phyloP scores from a whole-genome alignment of 1,284 basidiomycete genomes.

The Malassezia brasiliensis region DNA sequence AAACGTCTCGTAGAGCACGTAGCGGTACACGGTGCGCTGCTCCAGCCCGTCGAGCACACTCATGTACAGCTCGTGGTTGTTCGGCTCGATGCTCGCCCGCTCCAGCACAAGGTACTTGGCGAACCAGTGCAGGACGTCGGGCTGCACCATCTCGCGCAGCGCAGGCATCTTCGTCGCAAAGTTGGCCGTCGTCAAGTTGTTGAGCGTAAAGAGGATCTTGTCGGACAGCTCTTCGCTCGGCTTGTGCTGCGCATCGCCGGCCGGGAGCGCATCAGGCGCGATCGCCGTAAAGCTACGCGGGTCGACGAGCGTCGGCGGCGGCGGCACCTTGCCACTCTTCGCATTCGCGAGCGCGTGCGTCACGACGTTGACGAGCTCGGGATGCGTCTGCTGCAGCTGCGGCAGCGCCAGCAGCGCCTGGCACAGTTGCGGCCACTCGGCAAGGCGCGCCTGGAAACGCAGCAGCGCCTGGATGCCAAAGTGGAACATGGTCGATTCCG shows the following conservation, averaged over 20 bases:
- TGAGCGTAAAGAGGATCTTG: constrained; percentile 93
- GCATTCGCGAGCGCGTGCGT: constrained; percentile 26
- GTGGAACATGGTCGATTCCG: constrained; percentile 85
- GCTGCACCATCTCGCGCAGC: constrained; percentile 29
- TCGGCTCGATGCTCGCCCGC: constrained; percentile 88
- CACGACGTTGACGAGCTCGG: constrained; percentile 58
- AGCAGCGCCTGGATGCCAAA: constrained; percentile 87
- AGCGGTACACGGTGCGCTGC: constrained; percentile 39
- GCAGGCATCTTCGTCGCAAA: constrained; percentile 60
- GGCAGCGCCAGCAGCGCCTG: constrained; percentile 78
- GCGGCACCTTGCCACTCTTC: constrained; percentile 8
- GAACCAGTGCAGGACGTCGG: constrained; percentile 63
- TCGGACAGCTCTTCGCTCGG: constrained; percentile 84
- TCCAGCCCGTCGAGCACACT: constrained; percentile 74
- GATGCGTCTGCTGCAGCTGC: constrained; percentile 73
- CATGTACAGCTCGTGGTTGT: constrained; percentile 91
- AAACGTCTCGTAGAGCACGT: constrained; percentile 86
- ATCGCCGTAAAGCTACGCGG: constrained; percentile 16
- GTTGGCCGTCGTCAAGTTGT: constrained; percentile 90
- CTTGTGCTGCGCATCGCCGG: constrained; percentile 38
- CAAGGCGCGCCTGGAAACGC: constrained; percentile 74
- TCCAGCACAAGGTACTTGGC: constrained; percentile 94
- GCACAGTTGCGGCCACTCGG: constrained; percentile 89
- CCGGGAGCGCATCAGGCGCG: constrained; percentile 50
- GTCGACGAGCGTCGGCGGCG: constrained; percentile 1